Evolutionary conservation across 495 filamentous ascomycete species (phyloP).

Genomic region (Aspergillus carlsbadensis): DNA sequence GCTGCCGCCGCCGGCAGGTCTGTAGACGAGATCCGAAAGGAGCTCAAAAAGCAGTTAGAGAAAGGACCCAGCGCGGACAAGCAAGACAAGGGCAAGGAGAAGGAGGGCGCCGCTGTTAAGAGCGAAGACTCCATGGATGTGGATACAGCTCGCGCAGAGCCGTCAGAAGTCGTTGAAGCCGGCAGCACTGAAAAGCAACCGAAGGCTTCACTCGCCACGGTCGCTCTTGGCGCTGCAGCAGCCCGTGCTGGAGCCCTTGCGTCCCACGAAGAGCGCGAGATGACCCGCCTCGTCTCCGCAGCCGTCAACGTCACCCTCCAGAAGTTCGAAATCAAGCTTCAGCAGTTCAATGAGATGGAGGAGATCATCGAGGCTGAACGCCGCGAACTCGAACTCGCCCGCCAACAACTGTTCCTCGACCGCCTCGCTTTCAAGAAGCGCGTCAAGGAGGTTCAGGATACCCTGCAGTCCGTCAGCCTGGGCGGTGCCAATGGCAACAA

Average conservation of each 20-base stretch:
- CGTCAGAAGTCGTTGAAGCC: constrained; percentile 26
- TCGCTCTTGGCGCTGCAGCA: constrained; percentile 80
- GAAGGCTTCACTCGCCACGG: constrained; percentile 60
- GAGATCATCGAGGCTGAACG: constrained; percentile 86
- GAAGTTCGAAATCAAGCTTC: constrained; percentile 80
- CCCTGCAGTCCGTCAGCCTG: constrained; percentile 59
- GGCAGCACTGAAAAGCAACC: constrained; percentile 24
- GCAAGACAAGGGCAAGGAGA: constrained; percentile 51
- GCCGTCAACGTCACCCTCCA: constrained; percentile 80
- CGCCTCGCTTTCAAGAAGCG: constrained; percentile 85
- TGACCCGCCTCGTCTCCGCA: constrained; percentile 85
- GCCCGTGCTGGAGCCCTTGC: constrained; percentile 84
- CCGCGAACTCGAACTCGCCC: constrained; percentile 82
- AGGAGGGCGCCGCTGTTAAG: constrained; percentile 59
- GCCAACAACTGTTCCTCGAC: constrained; percentile 92
- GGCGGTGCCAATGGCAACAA: constrained; percentile 58
- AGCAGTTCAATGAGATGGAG: constrained; percentile 96
- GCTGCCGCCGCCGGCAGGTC: constrained; percentile 84
- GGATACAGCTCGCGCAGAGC: constrained; percentile 40
- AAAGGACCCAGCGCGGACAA: constrained; percentile 41
- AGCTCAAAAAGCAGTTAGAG: constrained; percentile 71
- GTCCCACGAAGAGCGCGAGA: constrained; percentile 93
- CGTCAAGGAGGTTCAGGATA: constrained; percentile 77
- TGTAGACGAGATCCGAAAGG: constrained; percentile 78
- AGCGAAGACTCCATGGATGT: constrained; percentile 69